Evolutionary conservation across 805 yeast genomes (phyloP).

Genomic region (Wickerhamomyces silvicola): DNA sequence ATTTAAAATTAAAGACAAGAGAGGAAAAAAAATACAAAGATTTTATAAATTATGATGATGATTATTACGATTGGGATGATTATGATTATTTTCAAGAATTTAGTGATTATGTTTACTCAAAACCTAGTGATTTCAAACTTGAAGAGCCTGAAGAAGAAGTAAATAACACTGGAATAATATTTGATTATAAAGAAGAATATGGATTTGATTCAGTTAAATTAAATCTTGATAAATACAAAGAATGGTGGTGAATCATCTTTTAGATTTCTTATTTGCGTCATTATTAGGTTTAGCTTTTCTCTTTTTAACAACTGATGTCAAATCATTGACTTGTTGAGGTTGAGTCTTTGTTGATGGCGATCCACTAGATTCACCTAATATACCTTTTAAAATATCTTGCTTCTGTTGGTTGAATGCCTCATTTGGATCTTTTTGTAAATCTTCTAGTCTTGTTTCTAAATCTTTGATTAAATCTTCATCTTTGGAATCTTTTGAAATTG

Average conservation of each 20-base stretch:
- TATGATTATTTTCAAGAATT: conserved; percentile 15
- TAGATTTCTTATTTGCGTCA: conserved; percentile 12
- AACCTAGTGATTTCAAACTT: conserved; percentile 4
- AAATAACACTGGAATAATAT: conserved; percentile 3
- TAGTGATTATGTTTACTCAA: conserved; percentile 6
- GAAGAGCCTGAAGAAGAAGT: conserved; percentile 1
- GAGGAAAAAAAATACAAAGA: conserved; percentile 4
- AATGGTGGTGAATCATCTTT: conserved; percentile 4
- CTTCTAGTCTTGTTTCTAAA: conserved; percentile 48
- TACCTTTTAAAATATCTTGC: conserved; percentile 47
- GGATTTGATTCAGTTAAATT: conserved; percentile 16
- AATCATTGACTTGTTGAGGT: conserved; percentile 43
- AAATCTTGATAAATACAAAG: conserved; percentile 2
- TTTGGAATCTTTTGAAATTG: conserved; percentile 30
- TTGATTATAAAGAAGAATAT: conserved; percentile 17
- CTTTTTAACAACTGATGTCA: conserved; percentile 59
- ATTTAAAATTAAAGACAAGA: conserved; percentile 10
- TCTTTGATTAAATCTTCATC: conserved; percentile 47
- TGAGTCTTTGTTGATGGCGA: conserved; percentile 20
- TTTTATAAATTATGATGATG: conserved; percentile 9
- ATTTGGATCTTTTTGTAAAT: conserved; percentile 45
- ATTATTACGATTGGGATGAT: conserved; percentile 12
- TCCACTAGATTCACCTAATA: conserved; percentile 40
- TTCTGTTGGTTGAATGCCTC: conserved; percentile 44
- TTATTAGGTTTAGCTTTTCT: conserved; percentile 26